Base-by-base conservation (phyloP, 257 asterid genomes). In the Paulownia fortunei region DNA sequence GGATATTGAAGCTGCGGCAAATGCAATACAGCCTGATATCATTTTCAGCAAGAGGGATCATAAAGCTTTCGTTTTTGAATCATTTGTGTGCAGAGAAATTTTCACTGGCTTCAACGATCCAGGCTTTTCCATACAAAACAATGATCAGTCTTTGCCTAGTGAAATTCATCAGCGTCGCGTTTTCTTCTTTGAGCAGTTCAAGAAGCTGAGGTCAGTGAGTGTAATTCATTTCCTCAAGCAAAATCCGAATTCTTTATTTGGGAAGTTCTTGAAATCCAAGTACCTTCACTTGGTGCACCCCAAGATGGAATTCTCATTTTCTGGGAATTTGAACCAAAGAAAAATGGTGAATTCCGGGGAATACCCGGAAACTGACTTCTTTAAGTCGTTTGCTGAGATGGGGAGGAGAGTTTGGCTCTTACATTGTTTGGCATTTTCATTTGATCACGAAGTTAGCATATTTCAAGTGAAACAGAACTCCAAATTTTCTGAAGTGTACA, bases 251-350 rank as follows among this genome's bases (percentile, higher is more conserved):
- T 93, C 97, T 18, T 34, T 69, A 11, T 84, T 93, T 1, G 96
- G 92, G 41, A 93, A 85, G 30, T 91, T 95, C 72, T 73, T 92
- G 90, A 93, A 89, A 47, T 83, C 87, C 0, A 95, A 89, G 84
- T 95, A 95, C 69, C 92, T 95, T 12, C 88, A 83, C 6, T 13
- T 95, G 86, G 88, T 95, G 68, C 98, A 95, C 66, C 99, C 98
- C 15, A 92, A 93, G 80, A 93, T 96, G 99, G 99, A 96, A 44
- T 89, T 87, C 55, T 96, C 98, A 6, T 89, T 96, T 42, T 88
- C 88, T 51, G 98, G 99, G 51, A 93, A 91, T 68, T 69, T 96
- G 78, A 89, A 89, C 76, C 98, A 93, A 84, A 90, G 97, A 44
- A 90, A 93, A 51, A 63, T 64, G 85, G 88, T 92, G 79, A 91